Conservation (phyloP, 2,329 filamentous ascomycete species). For the Trichoderma lentiforme region DNA sequence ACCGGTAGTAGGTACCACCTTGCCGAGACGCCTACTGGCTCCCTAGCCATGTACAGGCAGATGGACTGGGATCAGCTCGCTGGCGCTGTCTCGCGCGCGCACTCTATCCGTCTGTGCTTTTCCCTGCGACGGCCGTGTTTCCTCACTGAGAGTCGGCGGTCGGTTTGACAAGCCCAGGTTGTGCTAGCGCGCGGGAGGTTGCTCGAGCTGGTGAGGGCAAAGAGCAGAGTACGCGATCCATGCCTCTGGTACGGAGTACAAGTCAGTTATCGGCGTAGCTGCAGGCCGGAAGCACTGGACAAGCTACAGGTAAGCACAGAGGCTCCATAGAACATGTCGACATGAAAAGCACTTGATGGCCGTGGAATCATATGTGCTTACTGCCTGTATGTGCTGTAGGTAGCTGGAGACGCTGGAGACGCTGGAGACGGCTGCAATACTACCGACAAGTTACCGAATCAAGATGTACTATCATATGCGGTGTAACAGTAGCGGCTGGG, state of each 20-base stretch:
- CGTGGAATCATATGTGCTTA: neutral
- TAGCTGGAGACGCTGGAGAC: neutral
- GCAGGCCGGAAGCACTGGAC: neutral
- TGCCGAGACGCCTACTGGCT: neutral
- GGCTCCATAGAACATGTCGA: neutral
- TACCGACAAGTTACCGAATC: neutral
- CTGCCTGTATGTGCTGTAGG: neutral
- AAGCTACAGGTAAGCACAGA: neutral
- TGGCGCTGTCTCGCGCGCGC: neutral
- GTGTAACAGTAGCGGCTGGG: constrained; percentile 2
- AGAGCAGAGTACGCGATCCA: neutral
- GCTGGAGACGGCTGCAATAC: neutral
- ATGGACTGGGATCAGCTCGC: neutral
- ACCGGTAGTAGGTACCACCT: neutral
- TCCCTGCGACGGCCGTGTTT: neutral
- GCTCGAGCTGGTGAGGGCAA: constrained; percentile 5
- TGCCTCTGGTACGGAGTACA: neutral
- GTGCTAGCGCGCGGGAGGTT: constrained; percentile 12
- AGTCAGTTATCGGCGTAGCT: neutral
- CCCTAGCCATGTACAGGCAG: neutral
- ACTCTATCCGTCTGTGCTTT: neutral
- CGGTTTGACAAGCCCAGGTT: neutral
- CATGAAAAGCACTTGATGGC: neutral
- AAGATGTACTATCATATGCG: neutral
- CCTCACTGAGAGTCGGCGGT: neutral